Evolutionary conservation across 305 asterid genomes (phyloP), one percentile per base, ranked within the genome.

Genomic region (Fraxinus ornus): DNA sequence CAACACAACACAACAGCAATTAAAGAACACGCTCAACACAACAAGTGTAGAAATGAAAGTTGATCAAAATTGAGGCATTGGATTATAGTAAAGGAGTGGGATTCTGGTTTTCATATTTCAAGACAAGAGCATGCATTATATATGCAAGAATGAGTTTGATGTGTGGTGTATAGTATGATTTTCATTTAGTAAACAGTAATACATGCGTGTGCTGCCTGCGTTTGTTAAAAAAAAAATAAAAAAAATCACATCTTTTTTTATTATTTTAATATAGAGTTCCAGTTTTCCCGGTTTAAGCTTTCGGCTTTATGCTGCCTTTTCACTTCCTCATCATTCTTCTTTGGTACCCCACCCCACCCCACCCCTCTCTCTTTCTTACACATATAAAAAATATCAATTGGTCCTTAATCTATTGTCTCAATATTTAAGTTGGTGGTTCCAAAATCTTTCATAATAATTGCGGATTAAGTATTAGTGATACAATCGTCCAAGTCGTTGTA

Each of bases 281-380:
- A 8, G 72, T 7, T 36, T 62, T 83, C 49, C 62, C 21, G 73
- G 78, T 75, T 85, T 83, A 57, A 78, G 85, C 89, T 85, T 84
- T 83, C 77, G 81, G 88, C 87, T 86, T 86, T 83, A 52, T 85
- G 86, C 84, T 81, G 86, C 83, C 82, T 84, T 84, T 62, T 78
- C 86, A 85, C 77, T 81, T 79, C 87, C 85, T 78, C 88, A 86
- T 89, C 84, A 87, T 87, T 84, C 86, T 78, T 73, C 82, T 79
- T 88, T 79, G 83, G 79, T 87, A 80, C 66, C 4, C 66, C 26
- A 10, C 0, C n/a, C 57, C 57, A 1, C 10, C 66, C 2, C 66
- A 7, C 44, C 44, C 9, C 64, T 1, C 2, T 52, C 6, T 55
- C 64, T 55, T 0, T 55, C 22, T 55, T 22, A 5, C 7, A 5